These are phyloP conservation scores for Aspergillus felis DNA, from an alignment of 2,329 filamentous ascomycete species.

Conservation along the genomic window DNA sequence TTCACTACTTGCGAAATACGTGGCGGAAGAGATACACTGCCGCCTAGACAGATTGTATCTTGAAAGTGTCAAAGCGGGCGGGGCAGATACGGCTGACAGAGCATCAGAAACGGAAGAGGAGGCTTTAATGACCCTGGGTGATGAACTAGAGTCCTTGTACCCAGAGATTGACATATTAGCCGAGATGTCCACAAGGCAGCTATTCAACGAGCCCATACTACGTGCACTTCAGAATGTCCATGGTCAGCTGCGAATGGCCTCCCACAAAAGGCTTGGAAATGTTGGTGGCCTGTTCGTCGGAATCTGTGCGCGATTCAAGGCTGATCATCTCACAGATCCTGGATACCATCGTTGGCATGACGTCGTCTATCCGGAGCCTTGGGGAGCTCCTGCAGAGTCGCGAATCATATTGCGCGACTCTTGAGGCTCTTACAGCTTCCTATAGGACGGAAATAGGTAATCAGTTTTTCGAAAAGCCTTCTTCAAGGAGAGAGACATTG, in stretches of 20 bases:
- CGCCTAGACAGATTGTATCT: conserved; percentile 40
- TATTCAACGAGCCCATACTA: conserved; percentile 39
- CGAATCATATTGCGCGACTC: conserved; percentile 32
- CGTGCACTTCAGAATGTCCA: conserved; percentile 32
- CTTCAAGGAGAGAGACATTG: conserved; percentile 24
- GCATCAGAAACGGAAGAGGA: conserved; percentile 10
- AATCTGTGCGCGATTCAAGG: not conserved
- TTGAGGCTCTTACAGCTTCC: conserved; percentile 27
- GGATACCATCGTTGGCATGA: conserved; percentile 33
- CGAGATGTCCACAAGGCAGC: conserved; percentile 42
- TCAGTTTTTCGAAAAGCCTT: conserved; percentile 16
- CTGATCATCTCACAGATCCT: conserved; percentile 26
- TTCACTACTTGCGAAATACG: conserved; percentile 27
- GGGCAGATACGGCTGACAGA: not conserved
- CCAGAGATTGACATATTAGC: conserved; percentile 38
- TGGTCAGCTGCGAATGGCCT: conserved; percentile 24
- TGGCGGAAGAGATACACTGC: conserved; percentile 35
- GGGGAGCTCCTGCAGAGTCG: conserved; percentile 26
- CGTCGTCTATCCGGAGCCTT: conserved; percentile 26
- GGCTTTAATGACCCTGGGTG: conserved; percentile 24
- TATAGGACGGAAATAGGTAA: conserved; percentile 30
- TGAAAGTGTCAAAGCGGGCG: conserved; percentile 21
- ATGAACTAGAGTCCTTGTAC: conserved; percentile 38
- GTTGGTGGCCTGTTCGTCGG: conserved; percentile 19
- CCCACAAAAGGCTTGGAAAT: conserved; percentile 32